phyloP scores from a whole-genome alignment of 2,329 filamentous ascomycete species.

The Bisporella sp. region DNA sequence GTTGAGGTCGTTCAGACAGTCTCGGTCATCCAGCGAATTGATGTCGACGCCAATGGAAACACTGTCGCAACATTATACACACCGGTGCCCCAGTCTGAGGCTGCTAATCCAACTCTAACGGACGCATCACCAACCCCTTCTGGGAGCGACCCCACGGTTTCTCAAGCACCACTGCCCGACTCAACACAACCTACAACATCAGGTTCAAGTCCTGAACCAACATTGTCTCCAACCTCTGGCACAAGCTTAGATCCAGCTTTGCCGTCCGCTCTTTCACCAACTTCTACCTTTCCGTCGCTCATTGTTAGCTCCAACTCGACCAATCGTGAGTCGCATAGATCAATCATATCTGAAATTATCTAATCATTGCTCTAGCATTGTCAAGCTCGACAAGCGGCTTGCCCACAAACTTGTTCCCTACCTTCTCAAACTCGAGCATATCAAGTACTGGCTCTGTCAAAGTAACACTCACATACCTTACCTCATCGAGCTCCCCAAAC shows the following conservation, averaged over 20 bases:
- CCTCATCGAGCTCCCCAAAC: slow-evolving; percentile 2
- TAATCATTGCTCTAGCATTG: background rate
- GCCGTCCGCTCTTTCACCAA: slow-evolving; percentile 4
- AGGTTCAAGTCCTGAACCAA: background rate
- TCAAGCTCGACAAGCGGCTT: slow-evolving; percentile 11
- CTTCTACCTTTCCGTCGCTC: slow-evolving; percentile 20
- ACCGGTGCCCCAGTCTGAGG: background rate
- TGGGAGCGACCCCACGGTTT: background rate
- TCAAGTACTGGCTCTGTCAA: slow-evolving; percentile 6
- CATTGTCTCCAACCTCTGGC: background rate
- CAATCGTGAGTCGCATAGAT: slow-evolving; percentile 17
- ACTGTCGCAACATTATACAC: slow-evolving; percentile 12
- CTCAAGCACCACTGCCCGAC: background rate
- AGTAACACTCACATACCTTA: slow-evolving; percentile 5
- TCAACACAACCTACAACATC: background rate
- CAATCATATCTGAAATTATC: too few species aligned
- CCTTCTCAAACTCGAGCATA: slow-evolving; percentile 6
- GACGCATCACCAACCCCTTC: background rate
- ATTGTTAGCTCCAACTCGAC: slow-evolving; percentile 24
- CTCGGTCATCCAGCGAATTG: slow-evolving; percentile 23
- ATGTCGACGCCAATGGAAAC: slow-evolving; percentile 23
- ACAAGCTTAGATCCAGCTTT: background rate
- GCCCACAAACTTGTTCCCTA: slow-evolving; percentile 6
- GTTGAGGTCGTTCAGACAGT: slow-evolving; percentile 23
- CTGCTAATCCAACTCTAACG: background rate